These are phyloP conservation scores for Paramarasmius palmivorus DNA, from an alignment of 1,284 basidiomycete genomes.

Conservation along the genomic window DNA sequence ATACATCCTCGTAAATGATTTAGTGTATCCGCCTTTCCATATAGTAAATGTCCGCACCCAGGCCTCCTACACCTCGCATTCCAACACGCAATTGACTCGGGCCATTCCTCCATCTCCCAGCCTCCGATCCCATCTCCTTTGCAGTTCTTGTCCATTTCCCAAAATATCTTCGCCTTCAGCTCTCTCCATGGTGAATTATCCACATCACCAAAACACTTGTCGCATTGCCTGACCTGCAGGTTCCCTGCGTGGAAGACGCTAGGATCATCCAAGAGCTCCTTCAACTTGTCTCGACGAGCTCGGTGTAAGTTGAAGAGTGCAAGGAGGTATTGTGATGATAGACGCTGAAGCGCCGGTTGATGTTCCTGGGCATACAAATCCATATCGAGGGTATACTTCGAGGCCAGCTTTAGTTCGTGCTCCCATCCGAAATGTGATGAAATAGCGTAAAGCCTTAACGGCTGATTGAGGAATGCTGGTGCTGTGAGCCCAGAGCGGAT, in stretches of 20 bases:
- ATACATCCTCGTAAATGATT: conserved; percentile 9
- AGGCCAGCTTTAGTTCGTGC: conserved; percentile 36
- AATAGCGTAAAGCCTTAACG: conserved; percentile 38
- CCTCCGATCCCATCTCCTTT: conserved; percentile 7
- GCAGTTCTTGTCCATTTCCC: conserved; percentile 31
- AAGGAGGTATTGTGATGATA: conserved; percentile 30
- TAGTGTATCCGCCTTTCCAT: conserved; percentile 10
- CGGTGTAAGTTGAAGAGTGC: conserved; percentile 32
- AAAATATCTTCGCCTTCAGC: conserved; percentile 35
- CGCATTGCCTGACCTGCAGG: conserved; percentile 5
- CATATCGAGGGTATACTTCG: conserved; percentile 31
- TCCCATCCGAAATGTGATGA: conserved; percentile 41
- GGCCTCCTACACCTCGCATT: conserved; percentile 4
- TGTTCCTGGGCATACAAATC: conserved; percentile 29
- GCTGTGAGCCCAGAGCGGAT: conserved; percentile 35
- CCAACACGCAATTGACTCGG: conserved; percentile 11
- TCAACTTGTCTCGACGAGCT: conserved; percentile 32
- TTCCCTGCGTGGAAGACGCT: conserved; percentile 32
- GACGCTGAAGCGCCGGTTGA: conserved; percentile 23
- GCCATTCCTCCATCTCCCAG: conserved; percentile 16
- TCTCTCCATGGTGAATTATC: conserved; percentile 36
- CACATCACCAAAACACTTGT: conserved; percentile 14
- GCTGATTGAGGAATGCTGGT: conserved; percentile 35
- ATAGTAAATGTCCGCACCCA: conserved; percentile 4
- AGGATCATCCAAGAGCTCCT: conserved; percentile 26